Evolutionary conservation across 805 yeast species (phyloP).

Genomic region (Jamesozyma lodderae): DNA sequence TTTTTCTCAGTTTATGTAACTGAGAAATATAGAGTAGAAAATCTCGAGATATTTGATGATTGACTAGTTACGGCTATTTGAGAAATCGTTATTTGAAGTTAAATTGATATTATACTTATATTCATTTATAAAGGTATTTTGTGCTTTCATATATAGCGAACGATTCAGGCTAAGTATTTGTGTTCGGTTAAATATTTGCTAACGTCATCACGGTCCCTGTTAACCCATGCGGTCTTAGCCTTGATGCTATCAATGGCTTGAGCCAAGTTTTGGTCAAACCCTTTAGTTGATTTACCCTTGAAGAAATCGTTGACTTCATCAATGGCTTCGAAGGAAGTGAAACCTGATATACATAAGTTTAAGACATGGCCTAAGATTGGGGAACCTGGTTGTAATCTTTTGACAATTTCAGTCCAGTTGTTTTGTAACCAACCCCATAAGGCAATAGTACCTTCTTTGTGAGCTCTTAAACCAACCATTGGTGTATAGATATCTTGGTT

Average conservation of each 20-base stretch:
- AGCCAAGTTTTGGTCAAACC: conserved; percentile 53
- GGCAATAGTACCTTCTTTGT: conserved; percentile 54
- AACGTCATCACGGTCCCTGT: conserved; percentile 43
- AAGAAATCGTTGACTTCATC: conserved; percentile 44
- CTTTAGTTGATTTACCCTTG: conserved; percentile 43
- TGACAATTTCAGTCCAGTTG: conserved; percentile 62
- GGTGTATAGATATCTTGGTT: conserved; percentile 73
- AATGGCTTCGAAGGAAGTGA: conserved; percentile 46
- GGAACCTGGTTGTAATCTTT: conserved; percentile 68
- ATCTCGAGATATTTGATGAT: no score
- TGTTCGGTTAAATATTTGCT: conserved; percentile 39
- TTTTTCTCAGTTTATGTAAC: no score
- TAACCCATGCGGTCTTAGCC: conserved; percentile 47
- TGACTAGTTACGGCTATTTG: no score
- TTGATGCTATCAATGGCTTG: conserved; percentile 53
- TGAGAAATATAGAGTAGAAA: no score
- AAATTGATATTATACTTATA: no score
- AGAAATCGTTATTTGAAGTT: no score
- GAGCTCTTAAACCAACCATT: conserved; percentile 58
- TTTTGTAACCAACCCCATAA: conserved; percentile 65
- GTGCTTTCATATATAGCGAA: no score
- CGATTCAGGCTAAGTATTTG: conserved; percentile 18
- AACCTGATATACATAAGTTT: conserved; percentile 47
- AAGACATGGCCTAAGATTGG: conserved; percentile 73
- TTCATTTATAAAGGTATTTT: no score